Conservation (phyloP, 164 flowering plant species). For the Umbilicus rupestris region DNA sequence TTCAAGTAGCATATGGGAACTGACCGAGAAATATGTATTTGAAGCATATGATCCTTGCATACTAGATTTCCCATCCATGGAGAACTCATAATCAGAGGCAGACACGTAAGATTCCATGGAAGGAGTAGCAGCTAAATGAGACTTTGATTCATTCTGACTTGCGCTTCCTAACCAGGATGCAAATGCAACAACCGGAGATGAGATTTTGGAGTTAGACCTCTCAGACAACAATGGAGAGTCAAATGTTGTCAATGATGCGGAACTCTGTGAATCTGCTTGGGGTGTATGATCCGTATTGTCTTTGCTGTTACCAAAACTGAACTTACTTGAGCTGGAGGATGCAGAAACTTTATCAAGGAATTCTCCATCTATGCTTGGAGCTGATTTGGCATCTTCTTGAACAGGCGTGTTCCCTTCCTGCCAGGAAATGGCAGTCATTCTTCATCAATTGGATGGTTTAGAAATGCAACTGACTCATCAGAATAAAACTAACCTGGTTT, state of each 20-base stretch:
- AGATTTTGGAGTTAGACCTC: constrained; percentile 45
- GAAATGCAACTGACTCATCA: constrained; percentile 37
- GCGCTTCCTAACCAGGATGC: constrained; percentile 77
- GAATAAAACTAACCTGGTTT: constrained; percentile 78
- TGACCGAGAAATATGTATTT: constrained; percentile 43
- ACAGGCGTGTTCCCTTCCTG: constrained; percentile 24
- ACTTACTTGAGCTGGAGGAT: constrained; percentile 39
- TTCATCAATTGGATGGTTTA: constrained; percentile 17
- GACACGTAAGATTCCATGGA: constrained; percentile 57
- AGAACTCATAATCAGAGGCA: constrained; percentile 45
- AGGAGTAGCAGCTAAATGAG: constrained; percentile 36
- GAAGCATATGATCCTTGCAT: constrained; percentile 42
- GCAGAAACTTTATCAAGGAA: constrained; percentile 34
- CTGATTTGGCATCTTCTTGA: constrained; percentile 23
- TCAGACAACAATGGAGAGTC: constrained; percentile 72
- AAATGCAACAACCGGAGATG: constrained; percentile 48
- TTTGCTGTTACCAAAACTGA: constrained; percentile 25
- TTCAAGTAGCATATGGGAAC: constrained; percentile 66
- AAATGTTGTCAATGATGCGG: constrained; percentile 34
- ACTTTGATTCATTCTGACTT: constrained; percentile 34
- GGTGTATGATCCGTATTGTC: constrained; percentile 19
- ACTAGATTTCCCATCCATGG: constrained; percentile 44
- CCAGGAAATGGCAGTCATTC: constrained; percentile 11
- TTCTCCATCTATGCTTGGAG: constrained; percentile 34
- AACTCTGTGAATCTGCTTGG: constrained; percentile 56